Conservation (phyloP, 495 filamentous ascomycete species). For the Amphirosellinia nigrospora region DNA sequence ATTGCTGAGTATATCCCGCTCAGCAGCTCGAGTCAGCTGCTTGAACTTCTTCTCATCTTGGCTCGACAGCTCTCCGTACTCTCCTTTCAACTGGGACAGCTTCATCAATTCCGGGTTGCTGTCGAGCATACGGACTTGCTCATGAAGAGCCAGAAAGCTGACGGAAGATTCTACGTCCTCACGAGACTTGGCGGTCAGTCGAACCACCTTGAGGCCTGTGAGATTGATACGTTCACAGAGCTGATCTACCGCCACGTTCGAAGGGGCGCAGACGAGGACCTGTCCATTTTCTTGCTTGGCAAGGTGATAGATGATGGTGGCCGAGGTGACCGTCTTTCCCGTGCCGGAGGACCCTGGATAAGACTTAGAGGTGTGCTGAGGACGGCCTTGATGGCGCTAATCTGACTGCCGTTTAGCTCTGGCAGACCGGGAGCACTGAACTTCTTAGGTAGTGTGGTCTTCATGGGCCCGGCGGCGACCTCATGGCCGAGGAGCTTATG, state of each 20-base stretch:
- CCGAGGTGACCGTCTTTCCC: constrained; percentile 99
- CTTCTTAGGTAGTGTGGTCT: constrained; percentile 94
- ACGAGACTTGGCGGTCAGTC: constrained; percentile 95
- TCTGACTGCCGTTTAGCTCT: constrained; percentile 94
- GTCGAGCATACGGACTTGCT: constrained; percentile 97
- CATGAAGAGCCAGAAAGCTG: constrained; percentile 90
- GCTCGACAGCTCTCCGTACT: constrained; percentile 89
- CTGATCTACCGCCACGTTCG: constrained; percentile 98
- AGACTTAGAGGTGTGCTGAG: constrained; percentile 90
- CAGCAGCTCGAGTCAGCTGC: constrained; percentile 87
- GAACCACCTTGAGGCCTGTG: constrained; percentile 95
- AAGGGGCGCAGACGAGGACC: constrained; percentile 95
- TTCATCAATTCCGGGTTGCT: constrained; percentile 92
- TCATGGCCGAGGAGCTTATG: constrained; percentile 96
- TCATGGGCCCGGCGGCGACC: constrained; percentile 94
- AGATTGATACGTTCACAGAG: constrained; percentile 96
- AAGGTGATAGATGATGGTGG: constrained; percentile 97
- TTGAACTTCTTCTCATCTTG: constrained; percentile 99
- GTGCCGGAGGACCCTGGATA: constrained; percentile 96
- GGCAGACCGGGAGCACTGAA: constrained; percentile 95
- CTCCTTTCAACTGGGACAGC: constrained; percentile 87
- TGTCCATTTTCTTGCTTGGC: constrained; percentile 94
- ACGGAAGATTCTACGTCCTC: constrained; percentile 98
- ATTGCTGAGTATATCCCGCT: constrained; percentile 93
- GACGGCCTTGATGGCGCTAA: constrained; percentile 95